phyloP scores from a whole-genome alignment of 768 basidiomycete species.

The Rhodotorula diobovata region DNA sequence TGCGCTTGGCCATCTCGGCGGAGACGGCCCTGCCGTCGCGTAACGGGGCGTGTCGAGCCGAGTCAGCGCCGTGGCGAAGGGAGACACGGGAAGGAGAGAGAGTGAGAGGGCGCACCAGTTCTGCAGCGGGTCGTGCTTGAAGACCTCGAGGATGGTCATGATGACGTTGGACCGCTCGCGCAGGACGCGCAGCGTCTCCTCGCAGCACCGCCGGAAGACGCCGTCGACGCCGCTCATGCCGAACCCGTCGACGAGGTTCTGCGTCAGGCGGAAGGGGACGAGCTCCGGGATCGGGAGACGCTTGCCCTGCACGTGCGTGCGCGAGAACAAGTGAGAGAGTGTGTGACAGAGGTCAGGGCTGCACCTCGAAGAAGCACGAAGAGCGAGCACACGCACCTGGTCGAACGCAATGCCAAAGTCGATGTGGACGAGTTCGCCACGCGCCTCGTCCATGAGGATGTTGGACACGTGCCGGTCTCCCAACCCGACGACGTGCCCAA shows the following conservation, averaged over 20 bases:
- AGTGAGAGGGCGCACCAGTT: slow-evolving; percentile 59
- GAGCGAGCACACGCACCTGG: slow-evolving; percentile 46
- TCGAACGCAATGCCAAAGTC: slow-evolving; percentile 97
- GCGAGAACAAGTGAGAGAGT: not conserved
- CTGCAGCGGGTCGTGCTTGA: slow-evolving; percentile 92
- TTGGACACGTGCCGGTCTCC: slow-evolving; percentile 91
- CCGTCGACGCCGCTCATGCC: slow-evolving; percentile 84
- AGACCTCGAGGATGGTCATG: slow-evolving; percentile 91
- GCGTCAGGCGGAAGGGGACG: slow-evolving; percentile 91
- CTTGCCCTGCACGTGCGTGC: slow-evolving; percentile 60
- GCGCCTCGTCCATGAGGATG: slow-evolving; percentile 75
- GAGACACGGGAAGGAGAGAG: not conserved
- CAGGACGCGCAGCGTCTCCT: slow-evolving; percentile 88
- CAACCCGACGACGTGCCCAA: slow-evolving; percentile 84
- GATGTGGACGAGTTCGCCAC: slow-evolving; percentile 89
- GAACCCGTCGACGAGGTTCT: slow-evolving; percentile 90
- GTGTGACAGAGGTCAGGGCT: no score
- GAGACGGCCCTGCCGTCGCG: slow-evolving; percentile 50
- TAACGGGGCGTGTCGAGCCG: no score
- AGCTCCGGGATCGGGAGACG: slow-evolving; percentile 71
- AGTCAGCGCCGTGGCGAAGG: no score
- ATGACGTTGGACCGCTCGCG: slow-evolving; percentile 78
- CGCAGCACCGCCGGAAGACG: slow-evolving; percentile 89
- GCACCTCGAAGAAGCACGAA: slow-evolving; percentile 32
- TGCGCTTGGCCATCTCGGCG: slow-evolving; percentile 59